Conservation (phyloP, 371 early-diverging fungal genomes). For the Blakeslea trispora region DNA sequence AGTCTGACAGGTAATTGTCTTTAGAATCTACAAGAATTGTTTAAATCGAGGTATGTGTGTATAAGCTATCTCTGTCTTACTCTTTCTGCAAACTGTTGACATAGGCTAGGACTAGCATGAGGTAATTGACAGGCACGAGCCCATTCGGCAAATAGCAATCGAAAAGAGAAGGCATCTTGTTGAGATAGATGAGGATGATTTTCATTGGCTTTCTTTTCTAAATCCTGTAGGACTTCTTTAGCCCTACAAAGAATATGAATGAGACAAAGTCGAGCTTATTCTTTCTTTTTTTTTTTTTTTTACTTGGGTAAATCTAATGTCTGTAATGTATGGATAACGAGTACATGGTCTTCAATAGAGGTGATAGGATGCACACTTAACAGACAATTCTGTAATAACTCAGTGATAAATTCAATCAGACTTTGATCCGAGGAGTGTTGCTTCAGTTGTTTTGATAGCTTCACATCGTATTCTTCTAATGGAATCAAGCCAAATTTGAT, state of each 20-base stretch:
- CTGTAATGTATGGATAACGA: constrained; percentile 65
- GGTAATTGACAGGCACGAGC: constrained; percentile 79
- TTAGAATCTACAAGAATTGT: constrained; percentile 26
- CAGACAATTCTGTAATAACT: constrained; percentile 71
- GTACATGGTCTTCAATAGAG: constrained; percentile 70
- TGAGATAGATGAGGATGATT: constrained; percentile 19
- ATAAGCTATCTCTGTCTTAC: constrained; percentile 1
- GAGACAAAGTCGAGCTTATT: background rate
- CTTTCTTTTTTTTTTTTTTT: constrained; percentile 14
- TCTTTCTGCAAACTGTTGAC: constrained; percentile 43
- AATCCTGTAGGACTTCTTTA: constrained; percentile 27
- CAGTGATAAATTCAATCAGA: constrained; percentile 72
- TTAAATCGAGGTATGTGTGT: no score
- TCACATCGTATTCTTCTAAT: constrained; percentile 80
- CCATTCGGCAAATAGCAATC: constrained; percentile 82
- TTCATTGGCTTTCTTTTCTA: constrained; percentile 22
- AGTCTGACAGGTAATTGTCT: constrained; percentile 17
- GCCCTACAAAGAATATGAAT: constrained; percentile 29
- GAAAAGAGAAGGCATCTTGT: constrained; percentile 26
- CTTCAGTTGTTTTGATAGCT: constrained; percentile 75
- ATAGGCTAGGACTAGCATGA: constrained; percentile 68
- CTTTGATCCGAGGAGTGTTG: constrained; percentile 49
- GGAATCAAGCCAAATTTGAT: constrained; percentile 75
- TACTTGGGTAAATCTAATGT: constrained; percentile 58
- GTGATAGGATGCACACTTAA: constrained; percentile 60